phyloP scores from a whole-genome alignment of 441 rosid species.

The Gossypium schwendimanii region DNA sequence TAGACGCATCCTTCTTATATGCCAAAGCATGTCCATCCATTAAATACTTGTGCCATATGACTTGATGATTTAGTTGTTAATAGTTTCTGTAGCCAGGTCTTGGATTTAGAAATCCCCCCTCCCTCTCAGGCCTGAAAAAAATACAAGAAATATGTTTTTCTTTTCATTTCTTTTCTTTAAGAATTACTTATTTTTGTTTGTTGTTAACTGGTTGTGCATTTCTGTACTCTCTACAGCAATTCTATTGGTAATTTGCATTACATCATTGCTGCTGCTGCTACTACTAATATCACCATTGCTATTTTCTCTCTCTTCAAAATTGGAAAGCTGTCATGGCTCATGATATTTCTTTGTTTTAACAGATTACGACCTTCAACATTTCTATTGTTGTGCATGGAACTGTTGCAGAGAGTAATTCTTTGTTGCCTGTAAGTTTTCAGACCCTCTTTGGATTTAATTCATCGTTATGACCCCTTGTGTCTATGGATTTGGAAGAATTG shows the following conservation, averaged over 20 bases:
- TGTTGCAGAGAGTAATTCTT: constrained; percentile 53
- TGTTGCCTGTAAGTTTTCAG: constrained; percentile 31
- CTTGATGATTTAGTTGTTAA: not conserved
- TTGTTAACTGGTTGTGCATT: not conserved
- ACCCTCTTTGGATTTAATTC: not conserved
- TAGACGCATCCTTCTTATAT: not conserved
- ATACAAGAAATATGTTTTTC: not conserved
- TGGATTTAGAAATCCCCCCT: not conserved
- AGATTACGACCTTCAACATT: constrained; percentile 89
- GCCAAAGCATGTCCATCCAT: not conserved
- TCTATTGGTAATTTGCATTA: not conserved
- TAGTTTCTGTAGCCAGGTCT: not conserved
- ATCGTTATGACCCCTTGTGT: not conserved
- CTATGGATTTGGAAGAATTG: not conserved
- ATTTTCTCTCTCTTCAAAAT: not conserved
- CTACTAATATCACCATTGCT: not conserved
- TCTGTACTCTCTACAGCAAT: too few species aligned
- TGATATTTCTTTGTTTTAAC: constrained; percentile 9
- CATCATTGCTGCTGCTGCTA: not conserved
- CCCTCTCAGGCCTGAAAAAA: not conserved
- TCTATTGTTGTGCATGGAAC: constrained; percentile 85
- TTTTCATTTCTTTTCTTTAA: not conserved
- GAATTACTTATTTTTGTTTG: not conserved
- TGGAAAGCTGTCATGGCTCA: not conserved
- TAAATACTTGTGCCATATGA: not conserved